These are phyloP conservation scores for Fusarium nodosum DNA, from an alignment of 2,329 filamentous ascomycete genomes.

Conservation along the genomic window DNA sequence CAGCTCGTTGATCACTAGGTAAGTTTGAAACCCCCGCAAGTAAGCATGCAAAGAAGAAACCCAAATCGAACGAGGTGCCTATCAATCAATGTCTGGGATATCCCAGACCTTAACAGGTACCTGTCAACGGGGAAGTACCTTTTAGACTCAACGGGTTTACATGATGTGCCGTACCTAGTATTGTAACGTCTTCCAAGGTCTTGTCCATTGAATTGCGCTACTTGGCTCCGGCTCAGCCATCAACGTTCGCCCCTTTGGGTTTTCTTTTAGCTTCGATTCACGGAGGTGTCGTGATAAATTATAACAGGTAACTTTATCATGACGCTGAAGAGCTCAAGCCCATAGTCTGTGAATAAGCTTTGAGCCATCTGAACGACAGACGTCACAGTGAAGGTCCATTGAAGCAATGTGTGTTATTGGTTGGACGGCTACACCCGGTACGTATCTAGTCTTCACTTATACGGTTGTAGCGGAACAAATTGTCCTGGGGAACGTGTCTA, in stretches of 20 bases:
- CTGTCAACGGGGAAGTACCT: conserved; percentile 12
- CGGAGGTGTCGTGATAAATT: conserved; percentile 15
- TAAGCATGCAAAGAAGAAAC: conserved; percentile 12
- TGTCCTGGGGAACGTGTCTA: background rate
- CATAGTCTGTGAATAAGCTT: conserved; percentile 12
- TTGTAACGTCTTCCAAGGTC: background rate
- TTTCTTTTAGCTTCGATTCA: conserved; percentile 2
- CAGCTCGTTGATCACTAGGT: background rate
- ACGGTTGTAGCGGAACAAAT: conserved; percentile 19
- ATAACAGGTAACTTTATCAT: background rate
- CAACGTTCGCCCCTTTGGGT: conserved; percentile 1
- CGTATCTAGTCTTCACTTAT: background rate
- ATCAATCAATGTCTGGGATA: conserved; percentile 6
- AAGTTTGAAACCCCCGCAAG: conserved; percentile 11
- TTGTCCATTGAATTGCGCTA: conserved; percentile 5
- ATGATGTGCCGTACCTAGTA: background rate
- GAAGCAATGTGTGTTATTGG: background rate
- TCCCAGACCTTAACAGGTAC: background rate
- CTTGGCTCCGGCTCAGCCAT: background rate
- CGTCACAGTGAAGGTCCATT: conserved; percentile 17
- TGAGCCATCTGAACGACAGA: background rate
- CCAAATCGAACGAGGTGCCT: background rate
- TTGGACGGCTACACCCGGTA: background rate
- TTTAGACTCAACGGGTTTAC: conserved; percentile 21
- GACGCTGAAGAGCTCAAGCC: conserved; percentile 19